These are phyloP conservation scores for Pichia occidentalis DNA, from an alignment of 805 yeast genomes.

Conservation along the genomic window DNA sequence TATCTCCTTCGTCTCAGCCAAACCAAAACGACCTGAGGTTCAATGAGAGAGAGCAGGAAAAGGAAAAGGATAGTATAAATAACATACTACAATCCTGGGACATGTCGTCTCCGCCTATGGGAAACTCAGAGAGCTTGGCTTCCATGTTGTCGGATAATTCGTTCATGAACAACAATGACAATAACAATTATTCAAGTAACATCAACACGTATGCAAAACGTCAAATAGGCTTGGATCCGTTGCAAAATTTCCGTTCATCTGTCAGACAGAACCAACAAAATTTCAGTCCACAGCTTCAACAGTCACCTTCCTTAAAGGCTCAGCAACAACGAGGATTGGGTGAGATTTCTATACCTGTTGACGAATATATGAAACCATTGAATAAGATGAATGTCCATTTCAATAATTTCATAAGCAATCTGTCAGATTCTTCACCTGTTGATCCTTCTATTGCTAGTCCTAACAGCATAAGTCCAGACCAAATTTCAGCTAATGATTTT, in stretches of 20 bases:
- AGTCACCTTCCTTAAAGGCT: no score
- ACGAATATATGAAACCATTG: constrained; percentile 32
- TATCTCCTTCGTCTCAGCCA: neutral
- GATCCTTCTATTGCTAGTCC: constrained; percentile 10
- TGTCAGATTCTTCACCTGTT: constrained; percentile 14
- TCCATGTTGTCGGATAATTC: constrained; percentile 20
- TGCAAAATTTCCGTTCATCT: constrained; percentile 24
- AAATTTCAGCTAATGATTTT: constrained; percentile 5
- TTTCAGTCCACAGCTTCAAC: neutral
- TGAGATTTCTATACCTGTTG: constrained; percentile 29
- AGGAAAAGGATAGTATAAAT: constrained; percentile 16
- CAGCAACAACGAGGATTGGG: constrained; percentile 23
- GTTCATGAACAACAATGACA: neutral
- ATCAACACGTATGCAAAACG: constrained; percentile 19
- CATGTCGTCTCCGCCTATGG: constrained; percentile 24
- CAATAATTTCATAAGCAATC: constrained; percentile 23
- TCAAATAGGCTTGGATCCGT: constrained; percentile 30
- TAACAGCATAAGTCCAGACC: constrained; percentile 8
- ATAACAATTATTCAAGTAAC: constrained; percentile 1
- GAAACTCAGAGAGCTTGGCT: constrained; percentile 20
- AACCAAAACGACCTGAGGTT: neutral
- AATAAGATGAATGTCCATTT: constrained; percentile 31
- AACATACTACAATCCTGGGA: constrained; percentile 25
- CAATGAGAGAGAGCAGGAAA: constrained; percentile 1
- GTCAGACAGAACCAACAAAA: constrained; percentile 6